A percentile compares a stretch with the other conserved stretches of the same genome.
phyloP scores from a whole-genome alignment of 139 green algal genomes.

The Gonium pectorale region DNA sequence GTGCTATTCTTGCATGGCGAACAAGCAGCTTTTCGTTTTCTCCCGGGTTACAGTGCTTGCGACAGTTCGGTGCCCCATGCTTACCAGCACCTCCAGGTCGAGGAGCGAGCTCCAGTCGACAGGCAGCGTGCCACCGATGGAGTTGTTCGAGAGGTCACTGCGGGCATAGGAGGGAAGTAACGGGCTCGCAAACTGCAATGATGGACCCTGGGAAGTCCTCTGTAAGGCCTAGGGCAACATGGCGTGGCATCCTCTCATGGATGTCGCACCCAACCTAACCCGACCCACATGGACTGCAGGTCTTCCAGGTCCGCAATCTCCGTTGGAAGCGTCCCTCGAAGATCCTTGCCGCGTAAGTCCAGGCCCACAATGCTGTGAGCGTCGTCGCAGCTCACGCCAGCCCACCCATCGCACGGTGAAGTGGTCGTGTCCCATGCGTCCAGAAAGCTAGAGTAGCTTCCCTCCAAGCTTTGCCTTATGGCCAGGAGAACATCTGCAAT shows the following conservation, averaged over 20 bases:
- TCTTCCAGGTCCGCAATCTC: background rate
- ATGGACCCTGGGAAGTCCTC: no score
- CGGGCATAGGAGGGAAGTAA: no score
- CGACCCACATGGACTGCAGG: conserved; percentile 27
- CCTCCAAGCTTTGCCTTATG: background rate
- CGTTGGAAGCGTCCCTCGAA: background rate
- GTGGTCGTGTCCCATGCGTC: background rate
- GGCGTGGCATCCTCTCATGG: no score
- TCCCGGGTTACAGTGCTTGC: no score
- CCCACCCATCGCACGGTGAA: background rate
- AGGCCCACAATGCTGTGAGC: background rate
- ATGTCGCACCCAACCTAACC: no score
- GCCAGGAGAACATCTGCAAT: background rate
- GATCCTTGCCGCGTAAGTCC: background rate
- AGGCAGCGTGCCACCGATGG: background rate
- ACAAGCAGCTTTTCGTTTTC: no score
- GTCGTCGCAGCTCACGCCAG: conserved; percentile 1
- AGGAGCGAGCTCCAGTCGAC: background rate
- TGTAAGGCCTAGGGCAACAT: no score
- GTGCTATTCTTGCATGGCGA: no score
- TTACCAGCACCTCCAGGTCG: conserved; percentile 32
- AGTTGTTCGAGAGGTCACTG: conserved; percentile 32
- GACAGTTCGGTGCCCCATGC: no score
- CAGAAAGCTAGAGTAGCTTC: background rate
- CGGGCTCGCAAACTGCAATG: no score